Conservation (phyloP, 202 grass and related monocot species). For the Dendrocalamus latiflorus region DNA sequence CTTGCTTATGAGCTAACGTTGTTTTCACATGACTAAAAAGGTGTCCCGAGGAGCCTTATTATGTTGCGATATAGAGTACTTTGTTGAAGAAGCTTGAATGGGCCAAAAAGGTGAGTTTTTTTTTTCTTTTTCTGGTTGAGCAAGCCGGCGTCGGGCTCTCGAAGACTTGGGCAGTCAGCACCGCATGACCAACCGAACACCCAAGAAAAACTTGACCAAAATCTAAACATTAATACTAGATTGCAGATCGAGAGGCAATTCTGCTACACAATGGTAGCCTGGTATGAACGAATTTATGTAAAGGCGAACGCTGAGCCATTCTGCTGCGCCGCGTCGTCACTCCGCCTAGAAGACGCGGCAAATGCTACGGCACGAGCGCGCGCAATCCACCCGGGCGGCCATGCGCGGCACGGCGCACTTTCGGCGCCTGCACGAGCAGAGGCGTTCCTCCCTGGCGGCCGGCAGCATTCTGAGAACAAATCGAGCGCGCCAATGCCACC, state of each 20-base stretch:
- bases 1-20: neutral
- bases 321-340: too few relatives aligned
- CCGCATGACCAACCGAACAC: neutral
- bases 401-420: neutral
- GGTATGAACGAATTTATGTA: too few relatives aligned
- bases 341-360: too few relatives aligned
- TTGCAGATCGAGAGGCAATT: too few relatives aligned
- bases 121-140: too few relatives aligned
- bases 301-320: too few relatives aligned
- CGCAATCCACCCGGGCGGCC: too few relatives aligned
- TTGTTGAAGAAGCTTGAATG: neutral
- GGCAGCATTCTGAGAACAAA: neutral
- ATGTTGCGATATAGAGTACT: neutral
- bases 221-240: too few relatives aligned
- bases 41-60: neutral
- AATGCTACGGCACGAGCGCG: too few relatives aligned
- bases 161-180: too few relatives aligned
- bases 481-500: neutral
- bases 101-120: neutral
- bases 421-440: conserved; percentile 11
- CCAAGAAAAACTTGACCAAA: too few relatives aligned
- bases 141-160: neutral
- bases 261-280: too few relatives aligned
- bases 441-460: neutral
- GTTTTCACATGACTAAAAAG: neutral